Percentiles rank a stretch among this genome's conserved stretches.
These are phyloP conservation scores for Cryptococcus jaspeensis DNA, from an alignment of 1,284 basidiomycete genomes.

Conservation along the genomic window DNA sequence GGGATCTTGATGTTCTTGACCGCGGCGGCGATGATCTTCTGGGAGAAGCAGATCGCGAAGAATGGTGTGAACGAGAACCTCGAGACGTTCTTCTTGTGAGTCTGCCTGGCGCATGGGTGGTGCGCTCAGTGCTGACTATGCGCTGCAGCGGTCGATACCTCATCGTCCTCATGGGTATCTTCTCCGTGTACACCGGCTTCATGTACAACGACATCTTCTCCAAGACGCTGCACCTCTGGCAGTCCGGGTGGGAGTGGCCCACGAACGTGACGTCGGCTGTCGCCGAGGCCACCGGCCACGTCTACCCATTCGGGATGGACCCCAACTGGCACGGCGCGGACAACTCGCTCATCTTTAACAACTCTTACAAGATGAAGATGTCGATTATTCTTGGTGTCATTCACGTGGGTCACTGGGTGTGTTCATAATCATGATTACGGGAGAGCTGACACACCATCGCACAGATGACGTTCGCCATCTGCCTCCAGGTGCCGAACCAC, in stretches of 20 bases:
- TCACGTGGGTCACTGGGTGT: conserved; percentile 64
- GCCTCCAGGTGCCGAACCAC: conserved; percentile 93
- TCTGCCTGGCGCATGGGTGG: conserved; percentile 22
- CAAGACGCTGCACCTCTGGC: conserved; percentile 82
- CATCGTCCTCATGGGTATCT: conserved; percentile 93
- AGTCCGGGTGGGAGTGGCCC: conserved; percentile 85
- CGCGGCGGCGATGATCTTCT: conserved; percentile 79
- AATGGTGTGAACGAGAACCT: conserved; percentile 73
- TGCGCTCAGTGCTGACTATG: conserved; percentile 7
- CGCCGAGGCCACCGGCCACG: conserved; percentile 63
- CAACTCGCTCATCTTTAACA: conserved; percentile 90
- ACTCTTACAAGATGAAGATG: conserved; percentile 99
- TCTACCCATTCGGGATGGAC: conserved; percentile 92
- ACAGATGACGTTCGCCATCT: conserved; percentile 97
- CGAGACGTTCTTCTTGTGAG: conserved; percentile 89
- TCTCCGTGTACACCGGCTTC: conserved; percentile 93
- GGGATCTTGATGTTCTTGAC: conserved; percentile 78
- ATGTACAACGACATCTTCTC: conserved; percentile 99
- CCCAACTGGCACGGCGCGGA: conserved; percentile 94
- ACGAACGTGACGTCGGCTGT: conserved; percentile 57
- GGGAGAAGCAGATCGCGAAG: conserved; percentile 77
- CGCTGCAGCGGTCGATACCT: conserved; percentile 85
- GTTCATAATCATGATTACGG: neutral
- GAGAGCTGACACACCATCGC: conserved; percentile 4
- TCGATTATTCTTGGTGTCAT: conserved; percentile 94